These are phyloP conservation scores for Calonectria pteridis DNA, from an alignment of 2,329 filamentous ascomycete genomes.

Conservation along the genomic window DNA sequence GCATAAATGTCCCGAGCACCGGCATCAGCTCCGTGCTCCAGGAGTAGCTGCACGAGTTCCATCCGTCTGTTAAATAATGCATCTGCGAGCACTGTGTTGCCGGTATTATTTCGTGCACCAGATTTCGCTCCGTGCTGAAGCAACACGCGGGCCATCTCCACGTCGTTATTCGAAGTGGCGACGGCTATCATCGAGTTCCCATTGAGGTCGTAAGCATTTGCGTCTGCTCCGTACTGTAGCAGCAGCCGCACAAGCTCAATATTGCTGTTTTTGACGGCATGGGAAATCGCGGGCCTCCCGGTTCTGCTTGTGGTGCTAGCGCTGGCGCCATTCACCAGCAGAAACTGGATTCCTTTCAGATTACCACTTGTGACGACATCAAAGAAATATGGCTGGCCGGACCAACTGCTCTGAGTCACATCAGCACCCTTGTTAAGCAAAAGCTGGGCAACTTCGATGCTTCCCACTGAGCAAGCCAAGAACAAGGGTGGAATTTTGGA, in stretches of 20 bases:
- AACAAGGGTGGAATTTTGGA: constrained; percentile 49
- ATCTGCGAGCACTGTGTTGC: constrained; percentile 50
- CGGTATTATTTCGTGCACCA: constrained; percentile 45
- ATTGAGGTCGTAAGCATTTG: constrained; percentile 45
- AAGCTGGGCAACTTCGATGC: constrained; percentile 42
- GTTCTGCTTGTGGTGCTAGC: constrained; percentile 41
- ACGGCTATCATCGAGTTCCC: constrained; percentile 48
- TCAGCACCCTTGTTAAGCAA: constrained; percentile 47
- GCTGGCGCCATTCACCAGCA: constrained; percentile 49
- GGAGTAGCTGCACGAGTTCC: constrained; percentile 48
- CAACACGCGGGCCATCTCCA: constrained; percentile 50
- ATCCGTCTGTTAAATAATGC: constrained; percentile 48
- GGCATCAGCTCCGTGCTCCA: constrained; percentile 50
- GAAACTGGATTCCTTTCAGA: constrained; percentile 43
- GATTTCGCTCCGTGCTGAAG: constrained; percentile 51
- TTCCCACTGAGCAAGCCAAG: constrained; percentile 48
- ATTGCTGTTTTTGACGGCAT: constrained; percentile 44
- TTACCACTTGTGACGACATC: constrained; percentile 44
- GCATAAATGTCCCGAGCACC: constrained; percentile 48
- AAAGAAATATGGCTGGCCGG: constrained; percentile 48
- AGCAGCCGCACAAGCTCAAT: constrained; percentile 46
- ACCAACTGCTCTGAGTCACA: constrained; percentile 46
- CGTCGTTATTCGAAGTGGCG: constrained; percentile 43
- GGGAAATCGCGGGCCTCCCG: constrained; percentile 45
- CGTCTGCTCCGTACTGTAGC: constrained; percentile 52